Conservation (phyloP, 345 rosid genomes). For the Eucalyptus dawsonii region DNA sequence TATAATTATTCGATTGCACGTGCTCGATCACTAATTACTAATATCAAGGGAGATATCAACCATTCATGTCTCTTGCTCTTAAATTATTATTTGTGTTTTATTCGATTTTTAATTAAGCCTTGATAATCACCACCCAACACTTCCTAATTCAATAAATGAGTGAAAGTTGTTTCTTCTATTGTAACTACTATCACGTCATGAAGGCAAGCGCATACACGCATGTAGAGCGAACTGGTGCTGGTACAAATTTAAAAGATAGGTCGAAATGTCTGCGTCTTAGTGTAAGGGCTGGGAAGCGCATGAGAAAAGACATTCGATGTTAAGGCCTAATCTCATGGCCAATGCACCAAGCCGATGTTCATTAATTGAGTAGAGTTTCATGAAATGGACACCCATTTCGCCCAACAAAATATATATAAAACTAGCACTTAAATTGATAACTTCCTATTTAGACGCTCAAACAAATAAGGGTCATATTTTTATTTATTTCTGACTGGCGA, state of each 20-base stretch:
- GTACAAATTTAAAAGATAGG: neutral
- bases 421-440: no score
- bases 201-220: neutral
- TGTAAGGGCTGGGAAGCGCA: neutral
- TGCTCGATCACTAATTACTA: neutral
- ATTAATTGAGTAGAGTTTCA: no score
- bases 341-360: neutral
- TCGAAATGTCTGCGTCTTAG: neutral
- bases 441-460: no score
- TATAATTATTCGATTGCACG: neutral
- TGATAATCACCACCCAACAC: no score
- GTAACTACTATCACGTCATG: no score
- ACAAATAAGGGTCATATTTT: no score
- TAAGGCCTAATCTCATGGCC: neutral
- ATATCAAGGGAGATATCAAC: neutral
- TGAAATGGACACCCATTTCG: neutral
- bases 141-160: no score
- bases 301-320: neutral
- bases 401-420: neutral
- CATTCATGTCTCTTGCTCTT: no score
- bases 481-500: no score
- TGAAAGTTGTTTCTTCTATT: no score
- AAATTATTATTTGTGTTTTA: no score
- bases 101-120: no score
- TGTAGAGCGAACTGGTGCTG: neutral